Evolutionary conservation across 129 eudicot genomes (phyloP), one percentile per base, ranked within the genome.

Genomic region (Tanacetum coccineum): DNA sequence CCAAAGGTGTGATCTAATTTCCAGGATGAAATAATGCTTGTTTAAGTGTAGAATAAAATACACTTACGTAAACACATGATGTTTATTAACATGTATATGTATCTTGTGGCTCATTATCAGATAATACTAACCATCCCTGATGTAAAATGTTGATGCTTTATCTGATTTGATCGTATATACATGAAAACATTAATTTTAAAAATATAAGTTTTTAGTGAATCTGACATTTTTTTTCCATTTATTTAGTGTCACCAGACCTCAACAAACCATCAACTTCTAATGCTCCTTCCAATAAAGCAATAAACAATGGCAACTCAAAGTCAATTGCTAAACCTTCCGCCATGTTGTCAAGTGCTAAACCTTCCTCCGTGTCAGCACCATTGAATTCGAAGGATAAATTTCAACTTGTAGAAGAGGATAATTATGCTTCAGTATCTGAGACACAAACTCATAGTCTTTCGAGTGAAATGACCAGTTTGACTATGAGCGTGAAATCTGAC

Each of bases 401-500:
- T 25, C 65, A 59, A 59, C 70, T 42, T 28, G 44, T 66, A 17
- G 79, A 70, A 12, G 79, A 76, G 28, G 73, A 72, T 0, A 51
- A 7, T 32, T 53, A 44, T 67, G 69, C 81, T 64, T 40, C 66
- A 42, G 54, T 55, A 21, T 74, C 54, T 74, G 77, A 70, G 67
- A 65, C 57, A 49, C 74, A 80, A 70, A 28, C 78, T 62, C 76
- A 52, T 59, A 50, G 46, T 22, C 66, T 76, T 69, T 15, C 84
- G 49, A 50, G 75, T 47, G 78, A 71, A 58, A 49, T 80, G 65
- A 75, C 60, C 30, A 75, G 66, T 19, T 61, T 76, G 64, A 65
- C 95, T n/a, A 32, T 80, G 66, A 81, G 76, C 61, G 75, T 62
- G 63, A 82, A 80, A 55, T 58, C 95, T 66, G 82, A 66, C 22